Base-by-base conservation (phyloP, 805 yeast genomes). In the Lipomyces yamanashiensis region DNA sequence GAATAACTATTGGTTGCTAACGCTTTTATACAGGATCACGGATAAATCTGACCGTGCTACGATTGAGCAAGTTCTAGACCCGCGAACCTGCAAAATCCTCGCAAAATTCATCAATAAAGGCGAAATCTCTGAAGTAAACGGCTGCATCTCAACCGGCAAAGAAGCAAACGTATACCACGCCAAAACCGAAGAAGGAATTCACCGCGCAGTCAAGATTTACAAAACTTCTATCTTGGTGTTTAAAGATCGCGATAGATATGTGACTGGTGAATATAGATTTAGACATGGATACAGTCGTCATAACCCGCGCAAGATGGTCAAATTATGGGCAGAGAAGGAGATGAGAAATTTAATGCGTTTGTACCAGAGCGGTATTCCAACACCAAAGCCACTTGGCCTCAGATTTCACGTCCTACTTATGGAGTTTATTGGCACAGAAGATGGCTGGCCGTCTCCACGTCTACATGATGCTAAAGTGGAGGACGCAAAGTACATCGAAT, bases 81-180 rank as follows among this genome's bases (percentile, higher is more conserved):
- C 98, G 4, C 82, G 98, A 66, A 95, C 99, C 0, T 81, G 92
- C 79, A 80, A 85, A 71, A 93, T 93, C 72, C 80, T 95, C 59
- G 86, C 87, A 58, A 90, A 90, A 66, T 81, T 95, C 74, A 87
- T 90, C 75, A 89, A 87, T 72, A 87, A 89, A 70, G 97, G 97
- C 3, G 83, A 90, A 6, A 85, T 95, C 40, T 85, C 95, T 1
- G 85, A 89, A 69, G 87, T 95, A 71, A 90, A 92, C 71, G 99
- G 99, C 12, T 95, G 98, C 74, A 81, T 95, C 54, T 87, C 95
- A 71, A 95, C 99, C 0, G 99, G 99, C 54, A 95, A 95, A 75
- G 99, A 95, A 76, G 99, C 99, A n/a, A 95, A 95, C 73, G 98
- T 95, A 0, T 95, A 95, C 74, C 93, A 90, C 73, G 97, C 96